A percentile compares a stretch with the other conserved stretches of the same genome.
These are phyloP conservation scores for Domatiomyces catenatus DNA, from an alignment of 2,329 filamentous ascomycete genomes.

Conservation along the genomic window DNA sequence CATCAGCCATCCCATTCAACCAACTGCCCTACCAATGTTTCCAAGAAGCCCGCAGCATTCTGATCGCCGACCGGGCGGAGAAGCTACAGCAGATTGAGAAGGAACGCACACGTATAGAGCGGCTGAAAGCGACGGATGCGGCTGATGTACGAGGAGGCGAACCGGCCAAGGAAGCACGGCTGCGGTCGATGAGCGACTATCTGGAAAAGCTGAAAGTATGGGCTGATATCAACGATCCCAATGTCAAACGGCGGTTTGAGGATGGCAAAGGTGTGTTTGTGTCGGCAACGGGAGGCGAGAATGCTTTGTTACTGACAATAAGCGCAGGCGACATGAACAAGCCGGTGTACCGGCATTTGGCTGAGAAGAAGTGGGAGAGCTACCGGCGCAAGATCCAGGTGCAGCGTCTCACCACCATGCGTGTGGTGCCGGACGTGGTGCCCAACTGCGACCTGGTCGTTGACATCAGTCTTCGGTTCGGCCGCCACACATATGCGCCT, in stretches of 20 bases:
- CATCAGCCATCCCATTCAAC: constrained; percentile 66
- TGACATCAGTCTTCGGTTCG: constrained; percentile 72
- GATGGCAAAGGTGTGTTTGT: constrained; percentile 59
- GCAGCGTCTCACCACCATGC: constrained; percentile 76
- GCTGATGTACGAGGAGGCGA: constrained; percentile 47
- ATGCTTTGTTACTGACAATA: constrained; percentile 6
- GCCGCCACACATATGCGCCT: constrained; percentile 51
- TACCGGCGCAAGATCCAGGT: constrained; percentile 65
- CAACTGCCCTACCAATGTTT: constrained; percentile 94
- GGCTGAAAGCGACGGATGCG: constrained; percentile 44
- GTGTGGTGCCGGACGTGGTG: constrained; percentile 75
- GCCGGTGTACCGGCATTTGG: constrained; percentile 84
- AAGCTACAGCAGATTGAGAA: constrained; percentile 60
- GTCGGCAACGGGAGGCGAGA: background rate
- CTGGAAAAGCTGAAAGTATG: constrained; percentile 70
- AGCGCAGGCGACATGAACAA: constrained; percentile 76
- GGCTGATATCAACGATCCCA: constrained; percentile 86
- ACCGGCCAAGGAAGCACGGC: constrained; percentile 46
- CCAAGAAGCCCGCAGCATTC: constrained; percentile 78
- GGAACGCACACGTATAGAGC: constrained; percentile 53
- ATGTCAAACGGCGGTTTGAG: constrained; percentile 87
- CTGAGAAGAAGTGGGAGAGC: constrained; percentile 71
- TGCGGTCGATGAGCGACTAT: constrained; percentile 55
- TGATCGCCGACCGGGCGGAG: constrained; percentile 63
- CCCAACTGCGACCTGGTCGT: constrained; percentile 61